Conservation (phyloP, 1,139 yeast genomes). For the Kodamaea sp. region DNA sequence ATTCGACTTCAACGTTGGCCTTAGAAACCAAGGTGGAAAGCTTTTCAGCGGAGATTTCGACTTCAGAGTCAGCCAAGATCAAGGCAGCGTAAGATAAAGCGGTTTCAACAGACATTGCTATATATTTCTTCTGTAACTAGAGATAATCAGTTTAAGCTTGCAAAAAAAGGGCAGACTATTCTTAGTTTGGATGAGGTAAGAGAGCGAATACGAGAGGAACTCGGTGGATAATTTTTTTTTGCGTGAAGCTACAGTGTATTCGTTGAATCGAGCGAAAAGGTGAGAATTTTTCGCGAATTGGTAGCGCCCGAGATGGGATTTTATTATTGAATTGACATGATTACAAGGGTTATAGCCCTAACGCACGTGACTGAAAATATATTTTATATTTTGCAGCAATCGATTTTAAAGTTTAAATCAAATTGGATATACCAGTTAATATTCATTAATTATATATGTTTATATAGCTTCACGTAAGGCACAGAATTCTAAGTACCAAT, state of each 20-base stretch:
- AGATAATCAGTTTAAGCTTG: constrained; percentile 24
- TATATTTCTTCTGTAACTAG: constrained; percentile 20
- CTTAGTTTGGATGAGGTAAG: constrained; percentile 17
- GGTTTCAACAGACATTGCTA: constrained; percentile 51
- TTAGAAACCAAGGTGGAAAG: constrained; percentile 68
- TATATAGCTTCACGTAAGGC: constrained; percentile 17
- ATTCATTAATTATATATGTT: background rate
- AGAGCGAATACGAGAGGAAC: constrained; percentile 2
- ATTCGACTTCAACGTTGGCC: constrained; percentile 60
- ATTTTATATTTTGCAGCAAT: background rate
- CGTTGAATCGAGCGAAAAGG: background rate
- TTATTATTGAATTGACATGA: background rate
- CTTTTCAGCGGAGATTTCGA: constrained; percentile 93
- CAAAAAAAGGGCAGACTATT: constrained; percentile 25
- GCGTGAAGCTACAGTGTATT: background rate
- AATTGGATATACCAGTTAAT: background rate
- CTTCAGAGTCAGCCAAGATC: constrained; percentile 95
- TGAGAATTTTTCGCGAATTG: constrained; percentile 4
- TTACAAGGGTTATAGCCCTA: constrained; percentile 6
- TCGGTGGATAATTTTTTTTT: constrained; percentile 3
- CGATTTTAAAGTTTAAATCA: too few species aligned
- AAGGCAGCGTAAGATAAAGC: constrained; percentile 89
- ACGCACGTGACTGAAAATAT: constrained; percentile 3
- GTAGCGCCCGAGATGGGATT: constrained; percentile 5
- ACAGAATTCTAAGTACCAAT: constrained; percentile 27